A percentile compares a stretch with the other conserved stretches of the same genome.
Evolutionary conservation across 2,329 filamentous ascomycete genomes (phyloP).

Genomic region (Talaromyces sp.): DNA sequence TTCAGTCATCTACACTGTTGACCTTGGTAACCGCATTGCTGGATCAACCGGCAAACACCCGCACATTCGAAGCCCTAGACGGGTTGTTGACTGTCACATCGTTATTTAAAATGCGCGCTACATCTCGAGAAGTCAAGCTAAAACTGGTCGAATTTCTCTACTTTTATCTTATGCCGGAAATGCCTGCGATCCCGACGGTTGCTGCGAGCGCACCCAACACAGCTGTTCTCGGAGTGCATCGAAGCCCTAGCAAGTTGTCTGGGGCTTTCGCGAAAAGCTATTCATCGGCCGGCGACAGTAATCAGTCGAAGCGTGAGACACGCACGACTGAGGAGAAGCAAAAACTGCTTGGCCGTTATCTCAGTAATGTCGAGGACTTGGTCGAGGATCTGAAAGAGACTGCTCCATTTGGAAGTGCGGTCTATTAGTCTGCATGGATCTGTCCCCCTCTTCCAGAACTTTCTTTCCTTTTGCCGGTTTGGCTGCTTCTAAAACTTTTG

Average conservation of each 20-base stretch:
- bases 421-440: constrained; percentile 27
- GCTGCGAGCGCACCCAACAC: constrained; percentile 37
- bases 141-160: constrained; percentile 97
- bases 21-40: constrained; percentile 86
- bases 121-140: constrained; percentile 83
- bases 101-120: constrained; percentile 84
- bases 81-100: constrained; percentile 88
- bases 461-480: neutral
- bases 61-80: constrained; percentile 87
- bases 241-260: constrained; percentile 65
- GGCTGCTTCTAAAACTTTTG: neutral
- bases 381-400: constrained; percentile 79
- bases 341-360: constrained; percentile 67
- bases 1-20: constrained; percentile 85
- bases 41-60: constrained; percentile 80
- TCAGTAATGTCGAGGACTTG: constrained; percentile 78
- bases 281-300: constrained; percentile 26
- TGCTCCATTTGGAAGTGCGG: constrained; percentile 63
- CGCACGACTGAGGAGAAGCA: constrained; percentile 78
- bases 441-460: neutral
- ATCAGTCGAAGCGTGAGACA: constrained; percentile 41
- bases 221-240: constrained; percentile 52
- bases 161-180: constrained; percentile 97
- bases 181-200: constrained; percentile 38
- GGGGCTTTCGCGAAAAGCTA: constrained; percentile 52